Conservation (phyloP, 257 asterid species). For the Capsicum baccatum region DNA sequence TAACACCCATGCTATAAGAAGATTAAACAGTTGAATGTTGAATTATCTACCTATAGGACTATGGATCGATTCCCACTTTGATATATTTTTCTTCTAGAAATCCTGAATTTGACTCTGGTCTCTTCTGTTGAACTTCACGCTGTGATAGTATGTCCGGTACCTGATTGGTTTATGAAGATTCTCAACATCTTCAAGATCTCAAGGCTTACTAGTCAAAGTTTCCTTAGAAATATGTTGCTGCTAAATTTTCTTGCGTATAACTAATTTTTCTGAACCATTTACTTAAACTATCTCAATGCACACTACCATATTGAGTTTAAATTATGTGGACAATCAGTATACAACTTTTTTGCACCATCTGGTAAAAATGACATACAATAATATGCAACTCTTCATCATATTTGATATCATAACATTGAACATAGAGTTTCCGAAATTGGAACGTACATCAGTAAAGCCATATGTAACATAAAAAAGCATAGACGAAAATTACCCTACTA, state of each 20-base stretch:
- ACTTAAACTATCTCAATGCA: not conserved
- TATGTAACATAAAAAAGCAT: not conserved
- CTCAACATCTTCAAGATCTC: not conserved
- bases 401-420: not conserved
- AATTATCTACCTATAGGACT: no score
- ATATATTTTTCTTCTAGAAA: no score
- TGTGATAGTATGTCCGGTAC: not conserved
- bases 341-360: no score
- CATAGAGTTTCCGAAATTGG: not conserved
- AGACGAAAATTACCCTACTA: not conserved
- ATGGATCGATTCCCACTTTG: no score
- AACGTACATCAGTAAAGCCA: not conserved
- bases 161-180: not conserved
- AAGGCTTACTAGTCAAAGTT: not conserved
- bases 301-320: not conserved
- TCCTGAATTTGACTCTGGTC: no score
- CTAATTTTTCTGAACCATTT: not conserved
- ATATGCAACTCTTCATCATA: not conserved
- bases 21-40: no score
- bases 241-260: not conserved
- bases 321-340: not conserved
- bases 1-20: no score
- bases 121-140: no score
- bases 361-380: no score
- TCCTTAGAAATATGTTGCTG: not conserved